These are phyloP conservation scores for Lasiosphaeriaceae sp. DNA, from an alignment of 495 filamentous ascomycete species.

Conservation along the genomic window DNA sequence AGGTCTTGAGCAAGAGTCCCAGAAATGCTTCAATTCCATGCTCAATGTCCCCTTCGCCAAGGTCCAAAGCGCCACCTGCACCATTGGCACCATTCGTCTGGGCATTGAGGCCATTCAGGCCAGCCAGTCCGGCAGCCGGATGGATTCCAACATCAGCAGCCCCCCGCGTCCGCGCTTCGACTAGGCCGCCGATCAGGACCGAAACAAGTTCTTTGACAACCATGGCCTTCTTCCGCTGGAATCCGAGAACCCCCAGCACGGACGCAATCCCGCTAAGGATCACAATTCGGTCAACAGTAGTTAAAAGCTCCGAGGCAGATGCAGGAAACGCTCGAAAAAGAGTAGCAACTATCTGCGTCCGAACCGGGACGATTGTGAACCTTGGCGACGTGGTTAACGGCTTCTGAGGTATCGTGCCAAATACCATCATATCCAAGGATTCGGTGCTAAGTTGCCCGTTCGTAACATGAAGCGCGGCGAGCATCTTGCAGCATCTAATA, in stretches of 20 bases:
- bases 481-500: slow-evolving; percentile 71
- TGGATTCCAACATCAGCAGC: slow-evolving; percentile 94
- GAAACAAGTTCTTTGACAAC: slow-evolving; percentile 78
- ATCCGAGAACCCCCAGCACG: slow-evolving; percentile 68
- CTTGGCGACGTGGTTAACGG: slow-evolving; percentile 39
- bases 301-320: slow-evolving; percentile 55
- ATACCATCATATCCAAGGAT: slow-evolving; percentile 63
- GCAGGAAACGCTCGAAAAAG: slow-evolving; percentile 71
- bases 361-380: slow-evolving; percentile 48
- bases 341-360: slow-evolving; percentile 64
- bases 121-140: slow-evolving; percentile 78
- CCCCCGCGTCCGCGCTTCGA: slow-evolving; percentile 88
- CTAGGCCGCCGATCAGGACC: slow-evolving; percentile 76
- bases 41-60: slow-evolving; percentile 73
- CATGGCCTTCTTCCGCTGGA: slow-evolving; percentile 82
- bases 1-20: slow-evolving; percentile 43
- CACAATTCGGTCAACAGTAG: slow-evolving; percentile 65
- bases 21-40: slow-evolving; percentile 58
- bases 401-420: slow-evolving; percentile 30
- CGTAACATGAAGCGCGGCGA: slow-evolving; percentile 65
- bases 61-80: slow-evolving; percentile 61
- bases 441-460: slow-evolving; percentile 65
- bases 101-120: slow-evolving; percentile 48
- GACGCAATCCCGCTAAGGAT: slow-evolving; percentile 85
- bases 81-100: slow-evolving; percentile 34